Evolutionary conservation across 345 rosid genomes (phyloP).

Genomic region (Eucalyptus pauciflora): DNA sequence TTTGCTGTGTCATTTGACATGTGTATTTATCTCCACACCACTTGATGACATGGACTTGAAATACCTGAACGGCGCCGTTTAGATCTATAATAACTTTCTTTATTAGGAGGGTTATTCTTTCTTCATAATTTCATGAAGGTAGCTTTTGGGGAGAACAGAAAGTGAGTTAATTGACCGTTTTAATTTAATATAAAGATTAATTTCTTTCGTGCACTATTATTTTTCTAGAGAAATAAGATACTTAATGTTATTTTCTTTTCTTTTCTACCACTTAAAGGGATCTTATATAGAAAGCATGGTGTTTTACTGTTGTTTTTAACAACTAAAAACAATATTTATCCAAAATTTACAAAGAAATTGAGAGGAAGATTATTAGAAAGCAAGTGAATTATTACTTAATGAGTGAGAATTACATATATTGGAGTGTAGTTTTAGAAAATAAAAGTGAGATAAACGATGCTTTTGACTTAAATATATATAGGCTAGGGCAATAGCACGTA

Average conservation of each 20-base stretch:
- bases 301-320: background rate
- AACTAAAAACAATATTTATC: too few relatives aligned
- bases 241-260: too few relatives aligned
- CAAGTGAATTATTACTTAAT: background rate
- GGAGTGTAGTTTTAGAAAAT: too few relatives aligned
- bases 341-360: background rate
- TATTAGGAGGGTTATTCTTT: background rate
- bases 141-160: background rate
- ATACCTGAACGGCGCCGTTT: rapidly evolving
- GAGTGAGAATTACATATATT: background rate
- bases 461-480: too few relatives aligned
- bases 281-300: background rate
- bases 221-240: background rate
- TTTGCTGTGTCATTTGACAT: background rate
- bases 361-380: background rate
- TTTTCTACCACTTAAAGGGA: too few relatives aligned
- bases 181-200: background rate
- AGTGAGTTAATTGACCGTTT: background rate
- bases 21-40: background rate
- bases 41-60: background rate
- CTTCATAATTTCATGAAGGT: background rate
- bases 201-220: background rate
- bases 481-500: too few relatives aligned
- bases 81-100: background rate
- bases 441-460: too few relatives aligned